Base-by-base conservation (phyloP, 2,329 filamentous ascomycete genomes). In the Fonsecaea erecta region DNA sequence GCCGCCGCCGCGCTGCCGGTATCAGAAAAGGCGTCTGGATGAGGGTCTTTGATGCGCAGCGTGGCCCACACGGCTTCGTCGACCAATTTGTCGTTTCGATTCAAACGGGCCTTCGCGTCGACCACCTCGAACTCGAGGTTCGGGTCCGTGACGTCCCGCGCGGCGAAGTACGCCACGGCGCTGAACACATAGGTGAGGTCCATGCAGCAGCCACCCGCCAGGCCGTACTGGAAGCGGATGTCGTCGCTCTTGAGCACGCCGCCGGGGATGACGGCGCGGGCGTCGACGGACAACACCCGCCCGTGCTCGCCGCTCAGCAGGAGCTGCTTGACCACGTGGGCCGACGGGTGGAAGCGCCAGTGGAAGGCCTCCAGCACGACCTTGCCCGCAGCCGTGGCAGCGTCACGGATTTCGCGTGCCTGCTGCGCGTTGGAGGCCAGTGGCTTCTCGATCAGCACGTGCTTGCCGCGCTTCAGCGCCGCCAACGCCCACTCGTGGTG, bases 371-470 rank as follows among this genome's bases (percentile, higher is more conserved):
- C 85, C 2, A 86, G 77, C 1, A 85, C 73, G 0, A 86, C 76
- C 0, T 81, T 83, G 0, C 77, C 76, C 16, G 73, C 70, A 0
- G 75, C 72, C 0, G 68, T 18, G 0, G 78, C 76, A 21, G 75
- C 74, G 32, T 70, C 74, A 71, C 85, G 85, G 16, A 86, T 76
- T 0, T 70, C 67, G 18, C 73, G 71, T 2, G 82, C 83, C 70
- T 86, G 82, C 0, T 56, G 63, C 2, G 75, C 71, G 69, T 84
- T 85, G 28, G 77, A 78, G 1, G 81, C 82, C 43, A 85, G 81
- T 16, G 84, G 84, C 71, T 85, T 86, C 71, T 86, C 84, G 24
- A 82, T 81, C 0, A 86, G 75, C 8, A 86, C 83, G 70, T 85
- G 83, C 68, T 86, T 86, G 12, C 82, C 82, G 16, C 81, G 80